These are phyloP conservation scores for Kappamyces sp. DNA, from an alignment of 192 early-diverging fungal genomes.

Conservation along the genomic window DNA sequence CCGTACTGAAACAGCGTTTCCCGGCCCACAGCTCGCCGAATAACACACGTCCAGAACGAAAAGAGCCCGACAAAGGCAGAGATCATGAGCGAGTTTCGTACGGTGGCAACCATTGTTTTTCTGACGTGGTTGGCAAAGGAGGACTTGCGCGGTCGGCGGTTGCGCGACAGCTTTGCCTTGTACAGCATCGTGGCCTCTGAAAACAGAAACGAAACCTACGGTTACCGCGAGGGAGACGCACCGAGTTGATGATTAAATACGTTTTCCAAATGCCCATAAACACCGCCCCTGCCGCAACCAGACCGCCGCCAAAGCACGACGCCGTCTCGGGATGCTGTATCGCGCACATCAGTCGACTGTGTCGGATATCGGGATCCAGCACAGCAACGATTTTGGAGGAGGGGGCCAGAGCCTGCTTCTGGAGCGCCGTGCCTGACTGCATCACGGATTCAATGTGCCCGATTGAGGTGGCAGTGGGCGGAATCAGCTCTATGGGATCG, in stretches of 20 bases:
- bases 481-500: too few relatives aligned
- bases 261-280: conserved; percentile 1
- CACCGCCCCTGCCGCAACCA: background rate
- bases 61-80: background rate
- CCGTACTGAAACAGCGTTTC: conserved; percentile 1
- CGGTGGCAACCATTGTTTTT: too few relatives aligned
- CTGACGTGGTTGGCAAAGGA: too few relatives aligned
- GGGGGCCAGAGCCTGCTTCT: too few relatives aligned
- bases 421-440: too few relatives aligned
- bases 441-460: too few relatives aligned
- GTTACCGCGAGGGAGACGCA: background rate
- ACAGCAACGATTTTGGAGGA: background rate
- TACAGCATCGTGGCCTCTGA: too few relatives aligned
- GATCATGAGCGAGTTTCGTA: background rate
- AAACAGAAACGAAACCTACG: too few relatives aligned
- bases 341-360: conserved; percentile 4
- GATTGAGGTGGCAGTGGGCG: too few relatives aligned
- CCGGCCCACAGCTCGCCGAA: conserved; percentile 6
- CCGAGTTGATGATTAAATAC: conserved; percentile 2
- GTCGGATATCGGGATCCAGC: background rate
- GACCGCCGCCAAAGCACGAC: conserved; percentile 2
- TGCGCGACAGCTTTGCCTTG: too few relatives aligned
- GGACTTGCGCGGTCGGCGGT: too few relatives aligned
- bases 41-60: conserved; percentile 1
- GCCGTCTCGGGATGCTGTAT: conserved; percentile 5